These are phyloP conservation scores for Trifolium dubium DNA, from an alignment of 306 rosid genomes.

Conservation along the genomic window DNA sequence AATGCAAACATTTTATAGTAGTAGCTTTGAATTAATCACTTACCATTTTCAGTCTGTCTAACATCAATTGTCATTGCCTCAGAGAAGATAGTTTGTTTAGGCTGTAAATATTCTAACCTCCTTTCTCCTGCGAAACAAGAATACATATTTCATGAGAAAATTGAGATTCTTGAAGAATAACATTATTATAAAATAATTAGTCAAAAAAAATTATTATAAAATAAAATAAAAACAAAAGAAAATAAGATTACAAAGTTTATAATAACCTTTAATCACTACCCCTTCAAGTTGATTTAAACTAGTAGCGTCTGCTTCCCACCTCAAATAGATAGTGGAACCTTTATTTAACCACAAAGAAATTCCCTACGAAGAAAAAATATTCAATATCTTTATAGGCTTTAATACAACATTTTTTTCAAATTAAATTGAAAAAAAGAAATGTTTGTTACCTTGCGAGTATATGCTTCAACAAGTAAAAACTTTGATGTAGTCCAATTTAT, in stretches of 20 bases:
- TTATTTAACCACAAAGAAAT: constrained; percentile 73
- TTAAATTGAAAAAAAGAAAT: not conserved
- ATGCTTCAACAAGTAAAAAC: constrained; percentile 48
- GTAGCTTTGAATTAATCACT: not conserved
- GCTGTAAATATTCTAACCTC: constrained; percentile 43
- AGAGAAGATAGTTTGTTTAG: constrained; percentile 35
- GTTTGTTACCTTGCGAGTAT: constrained; percentile 60
- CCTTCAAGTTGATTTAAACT: constrained; percentile 50
- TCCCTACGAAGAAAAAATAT: constrained; percentile 50
- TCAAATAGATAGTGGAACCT: constrained; percentile 65
- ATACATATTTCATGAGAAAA: constrained; percentile 1
- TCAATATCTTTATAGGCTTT: constrained; percentile 15
- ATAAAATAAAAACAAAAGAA: not conserved
- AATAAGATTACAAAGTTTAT: not conserved
- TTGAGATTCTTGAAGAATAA: not conserved
- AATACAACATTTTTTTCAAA: not conserved
- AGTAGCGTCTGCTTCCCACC: constrained; percentile 63
- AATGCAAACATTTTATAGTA: not conserved
- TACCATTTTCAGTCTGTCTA: constrained; percentile 48
- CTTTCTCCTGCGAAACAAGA: constrained; percentile 54
- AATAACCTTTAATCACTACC: constrained; percentile 62
- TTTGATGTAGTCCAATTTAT: constrained; percentile 59
- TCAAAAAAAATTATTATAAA: too few relatives aligned
- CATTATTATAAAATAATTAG: too few relatives aligned
- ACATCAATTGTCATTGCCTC: constrained; percentile 7